phyloP scores from a whole-genome alignment of 2,329 filamentous ascomycete species.

The Diaporthe batatas region DNA sequence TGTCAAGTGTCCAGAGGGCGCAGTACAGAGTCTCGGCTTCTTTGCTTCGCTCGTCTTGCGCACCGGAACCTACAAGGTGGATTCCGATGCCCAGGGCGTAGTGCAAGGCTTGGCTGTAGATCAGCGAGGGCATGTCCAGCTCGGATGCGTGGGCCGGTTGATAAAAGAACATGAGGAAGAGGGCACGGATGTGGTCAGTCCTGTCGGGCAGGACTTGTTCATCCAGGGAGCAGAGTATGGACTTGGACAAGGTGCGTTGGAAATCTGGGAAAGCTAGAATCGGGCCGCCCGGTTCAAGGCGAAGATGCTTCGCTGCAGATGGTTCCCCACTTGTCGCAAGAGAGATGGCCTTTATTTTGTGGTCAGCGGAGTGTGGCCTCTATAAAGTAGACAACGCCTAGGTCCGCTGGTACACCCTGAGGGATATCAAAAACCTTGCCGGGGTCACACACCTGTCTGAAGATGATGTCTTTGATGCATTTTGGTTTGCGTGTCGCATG shows the following conservation, averaged over 20 bases:
- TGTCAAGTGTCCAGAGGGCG: conserved; percentile 72
- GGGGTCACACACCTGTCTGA: conserved; percentile 56
- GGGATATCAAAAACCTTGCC: no score
- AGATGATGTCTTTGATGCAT: conserved; percentile 54
- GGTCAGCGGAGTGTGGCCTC: background rate
- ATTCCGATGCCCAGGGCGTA: conserved; percentile 69
- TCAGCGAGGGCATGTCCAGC: conserved; percentile 65
- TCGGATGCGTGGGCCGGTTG: conserved; percentile 67
- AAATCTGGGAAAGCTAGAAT: conserved; percentile 62
- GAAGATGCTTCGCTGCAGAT: conserved; percentile 59
- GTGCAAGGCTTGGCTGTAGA: conserved; percentile 67
- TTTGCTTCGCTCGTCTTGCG: conserved; percentile 51
- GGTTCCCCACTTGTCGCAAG: conserved; percentile 67
- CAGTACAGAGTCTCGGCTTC: conserved; percentile 67
- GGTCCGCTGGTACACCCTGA: background rate
- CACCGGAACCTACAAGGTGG: conserved; percentile 59
- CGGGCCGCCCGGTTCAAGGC: conserved; percentile 55
- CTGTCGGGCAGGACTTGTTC: conserved; percentile 67
- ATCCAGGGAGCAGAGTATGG: conserved; percentile 64
- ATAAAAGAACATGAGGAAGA: conserved; percentile 70
- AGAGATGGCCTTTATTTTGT: conserved; percentile 57
- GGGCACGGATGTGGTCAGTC: conserved; percentile 67
- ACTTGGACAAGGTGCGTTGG: conserved; percentile 61
- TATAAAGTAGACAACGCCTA: background rate
- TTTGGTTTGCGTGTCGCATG: conserved; percentile 47